Evolutionary conservation across 352 stramenopile genomes (phyloP).

Genomic region (Phytopythium aichiense): DNA sequence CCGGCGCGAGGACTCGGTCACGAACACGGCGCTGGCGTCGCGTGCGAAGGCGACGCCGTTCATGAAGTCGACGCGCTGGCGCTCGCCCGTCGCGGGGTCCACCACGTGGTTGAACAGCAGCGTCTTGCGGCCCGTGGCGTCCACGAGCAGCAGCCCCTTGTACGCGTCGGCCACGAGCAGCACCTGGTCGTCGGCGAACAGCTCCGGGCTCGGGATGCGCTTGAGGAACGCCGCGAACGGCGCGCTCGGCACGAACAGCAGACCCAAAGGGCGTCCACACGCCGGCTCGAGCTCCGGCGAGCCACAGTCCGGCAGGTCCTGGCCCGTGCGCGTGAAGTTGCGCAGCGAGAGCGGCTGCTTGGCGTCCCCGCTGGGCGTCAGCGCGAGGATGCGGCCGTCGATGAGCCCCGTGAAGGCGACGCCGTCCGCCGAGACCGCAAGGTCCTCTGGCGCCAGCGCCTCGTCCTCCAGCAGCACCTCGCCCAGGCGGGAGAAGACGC

Average conservation of each 20-base stretch:
- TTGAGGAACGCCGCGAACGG: conserved; percentile 38
- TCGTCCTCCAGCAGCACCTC: conserved; percentile 35
- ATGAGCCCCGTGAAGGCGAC: conserved; percentile 41
- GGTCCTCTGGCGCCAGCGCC: conserved; percentile 37
- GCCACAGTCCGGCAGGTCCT: conserved; percentile 25
- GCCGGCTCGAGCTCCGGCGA: conserved; percentile 28
- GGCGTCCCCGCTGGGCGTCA: conserved; percentile 17
- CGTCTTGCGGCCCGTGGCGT: conserved; percentile 44
- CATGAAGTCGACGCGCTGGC: conserved; percentile 30
- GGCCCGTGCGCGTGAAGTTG: conserved; percentile 47
- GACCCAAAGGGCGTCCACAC: conserved; percentile 47
- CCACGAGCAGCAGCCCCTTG: conserved; percentile 53
- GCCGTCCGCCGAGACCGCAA: conserved; percentile 41
- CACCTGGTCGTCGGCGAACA: conserved; percentile 46
- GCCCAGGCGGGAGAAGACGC: conserved; percentile 13
- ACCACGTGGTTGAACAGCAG: conserved; percentile 47
- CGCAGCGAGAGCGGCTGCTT: conserved; percentile 17
- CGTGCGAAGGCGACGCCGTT: conserved; percentile 40
- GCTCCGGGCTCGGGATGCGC: conserved; percentile 33
- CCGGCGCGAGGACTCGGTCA: conserved; percentile 49
- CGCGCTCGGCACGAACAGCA: conserved; percentile 35
- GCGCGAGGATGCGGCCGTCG: conserved; percentile 52
- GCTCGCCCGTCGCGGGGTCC: conserved; percentile 19
- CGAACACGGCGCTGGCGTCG: conserved; percentile 41
- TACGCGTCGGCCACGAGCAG: conserved; percentile 60